These are phyloP conservation scores for Haplographium delicatum DNA, from an alignment of 495 filamentous ascomycete genomes.

Conservation along the genomic window DNA sequence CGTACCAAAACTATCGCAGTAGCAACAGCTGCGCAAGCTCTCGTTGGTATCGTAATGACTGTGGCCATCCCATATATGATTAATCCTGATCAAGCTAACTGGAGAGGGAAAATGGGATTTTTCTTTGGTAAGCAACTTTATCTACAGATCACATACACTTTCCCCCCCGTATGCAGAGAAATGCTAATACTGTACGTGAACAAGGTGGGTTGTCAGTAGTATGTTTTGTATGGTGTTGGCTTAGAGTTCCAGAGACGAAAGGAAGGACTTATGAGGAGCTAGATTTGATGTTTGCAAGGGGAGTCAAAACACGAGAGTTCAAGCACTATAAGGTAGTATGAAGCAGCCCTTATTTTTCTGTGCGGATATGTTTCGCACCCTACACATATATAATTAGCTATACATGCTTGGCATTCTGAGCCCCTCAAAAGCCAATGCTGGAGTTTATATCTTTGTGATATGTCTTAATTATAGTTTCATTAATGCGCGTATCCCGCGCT, in stretches of 20 bases:
- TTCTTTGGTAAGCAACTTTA: conserved; percentile 43
- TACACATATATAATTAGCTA: too few relatives aligned
- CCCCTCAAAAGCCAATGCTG: too few relatives aligned
- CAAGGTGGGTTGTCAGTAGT: conserved; percentile 41
- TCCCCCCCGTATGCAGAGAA: too few relatives aligned
- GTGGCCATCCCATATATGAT: conserved; percentile 46
- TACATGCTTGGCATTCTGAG: too few relatives aligned
- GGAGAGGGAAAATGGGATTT: conserved; percentile 45
- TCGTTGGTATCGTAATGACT: conserved; percentile 35
- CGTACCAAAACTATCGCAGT: conserved; percentile 49
- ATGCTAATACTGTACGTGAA: too few relatives aligned
- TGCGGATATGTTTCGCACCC: too few relatives aligned
- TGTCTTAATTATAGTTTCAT: too few relatives aligned
- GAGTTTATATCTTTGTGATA: too few relatives aligned
- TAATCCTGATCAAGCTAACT: conserved; percentile 39
- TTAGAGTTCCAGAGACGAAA: conserved; percentile 65
- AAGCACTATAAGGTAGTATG: too few relatives aligned
- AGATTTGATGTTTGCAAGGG: conserved; percentile 62
- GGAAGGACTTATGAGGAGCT: conserved; percentile 68
- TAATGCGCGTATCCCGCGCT: too few relatives aligned
- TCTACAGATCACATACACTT: too few relatives aligned
- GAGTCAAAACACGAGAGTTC: conserved; percentile 42
- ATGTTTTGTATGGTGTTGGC: conserved; percentile 27
- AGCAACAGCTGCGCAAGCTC: conserved; percentile 45
- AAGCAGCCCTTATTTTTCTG: too few relatives aligned